A percentile compares a stretch with the other conserved stretches of the same genome.
These are phyloP conservation scores for Podaxis carcinomalis DNA, from an alignment of 768 basidiomycete species.

Conservation along the genomic window DNA sequence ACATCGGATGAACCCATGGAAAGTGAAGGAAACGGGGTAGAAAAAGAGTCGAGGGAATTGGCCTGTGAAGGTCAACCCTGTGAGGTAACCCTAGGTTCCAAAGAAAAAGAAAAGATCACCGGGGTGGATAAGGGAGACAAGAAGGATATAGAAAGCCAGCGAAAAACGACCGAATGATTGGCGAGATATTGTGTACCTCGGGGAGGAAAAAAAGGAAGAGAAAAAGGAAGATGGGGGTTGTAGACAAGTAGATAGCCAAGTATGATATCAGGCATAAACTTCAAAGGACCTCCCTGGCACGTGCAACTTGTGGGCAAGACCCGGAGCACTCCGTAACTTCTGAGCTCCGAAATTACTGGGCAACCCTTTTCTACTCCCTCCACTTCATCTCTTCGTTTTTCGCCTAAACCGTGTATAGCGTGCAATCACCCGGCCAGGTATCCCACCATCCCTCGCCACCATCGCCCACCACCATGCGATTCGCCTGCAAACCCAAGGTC, in stretches of 20 bases:
- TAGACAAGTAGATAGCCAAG: constrained; percentile 1
- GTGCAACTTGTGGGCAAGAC: constrained; percentile 5
- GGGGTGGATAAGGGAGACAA: not conserved
- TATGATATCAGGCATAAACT: constrained; percentile 11
- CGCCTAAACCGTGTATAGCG: not conserved
- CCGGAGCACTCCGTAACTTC: constrained; percentile 9
- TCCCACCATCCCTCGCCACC: not conserved
- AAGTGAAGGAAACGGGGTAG: not conserved
- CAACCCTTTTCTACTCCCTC: not conserved
- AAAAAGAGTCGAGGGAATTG: constrained; percentile 1
- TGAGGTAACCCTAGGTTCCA: not conserved
- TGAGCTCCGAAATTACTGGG: not conserved
- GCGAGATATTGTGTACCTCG: not conserved
- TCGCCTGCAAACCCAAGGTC: not conserved
- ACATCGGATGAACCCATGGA: constrained; percentile 21
- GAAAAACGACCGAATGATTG: not conserved
- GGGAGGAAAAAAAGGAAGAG: not conserved
- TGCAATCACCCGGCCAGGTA: not conserved
- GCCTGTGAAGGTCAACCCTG: not conserved
- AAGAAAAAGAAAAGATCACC: not conserved
- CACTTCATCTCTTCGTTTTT: not conserved
- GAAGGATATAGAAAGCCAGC: not conserved
- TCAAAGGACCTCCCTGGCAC: constrained; percentile 1
- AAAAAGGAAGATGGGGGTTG: not conserved
- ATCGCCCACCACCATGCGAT: not conserved